Percentiles rank a stretch among this genome's conserved stretches.
Conservation (phyloP, 768 basidiomycete genomes). For the Boletus barrowsii region DNA sequence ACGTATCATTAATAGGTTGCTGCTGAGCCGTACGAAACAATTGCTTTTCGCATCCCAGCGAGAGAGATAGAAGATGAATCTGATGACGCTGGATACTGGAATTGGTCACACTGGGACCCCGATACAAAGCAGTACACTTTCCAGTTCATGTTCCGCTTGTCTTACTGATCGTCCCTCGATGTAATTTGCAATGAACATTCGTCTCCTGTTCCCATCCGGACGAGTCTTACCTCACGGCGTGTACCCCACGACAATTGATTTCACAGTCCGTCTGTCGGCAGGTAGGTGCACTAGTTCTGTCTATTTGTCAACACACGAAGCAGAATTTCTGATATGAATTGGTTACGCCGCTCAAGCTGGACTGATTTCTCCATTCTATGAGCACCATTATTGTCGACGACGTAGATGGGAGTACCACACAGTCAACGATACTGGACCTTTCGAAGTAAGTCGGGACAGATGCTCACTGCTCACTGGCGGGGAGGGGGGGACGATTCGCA, state of each 20-base stretch:
- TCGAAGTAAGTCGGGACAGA: background rate
- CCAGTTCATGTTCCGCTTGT: slow-evolving; percentile 90
- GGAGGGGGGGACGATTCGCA: too few relatives aligned
- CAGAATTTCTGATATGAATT: slow-evolving; percentile 1
- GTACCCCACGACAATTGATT: background rate
- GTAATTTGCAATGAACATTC: slow-evolving; percentile 5
- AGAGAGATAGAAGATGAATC: slow-evolving; percentile 95
- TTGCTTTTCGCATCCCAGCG: slow-evolving; percentile 98
- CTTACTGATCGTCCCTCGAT: slow-evolving; percentile 26
- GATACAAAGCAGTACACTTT: slow-evolving; percentile 98
- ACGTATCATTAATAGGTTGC: slow-evolving; percentile 65
- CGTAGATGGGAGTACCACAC: background rate
- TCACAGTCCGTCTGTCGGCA: slow-evolving; percentile 1
- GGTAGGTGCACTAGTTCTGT: background rate
- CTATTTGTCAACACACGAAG: background rate
- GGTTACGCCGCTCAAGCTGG: slow-evolving; percentile 6
- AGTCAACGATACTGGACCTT: background rate
- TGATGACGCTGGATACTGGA: slow-evolving; percentile 87
- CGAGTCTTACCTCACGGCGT: background rate
- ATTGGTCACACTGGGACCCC: slow-evolving; percentile 99
- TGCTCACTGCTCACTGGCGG: too few relatives aligned
- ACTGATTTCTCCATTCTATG: background rate
- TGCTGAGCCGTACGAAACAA: slow-evolving; percentile 98
- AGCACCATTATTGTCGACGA: background rate
- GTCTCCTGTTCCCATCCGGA: background rate